Evolutionary conservation across 1,284 basidiomycete genomes (phyloP).

Genomic region (Irpex sp.): DNA sequence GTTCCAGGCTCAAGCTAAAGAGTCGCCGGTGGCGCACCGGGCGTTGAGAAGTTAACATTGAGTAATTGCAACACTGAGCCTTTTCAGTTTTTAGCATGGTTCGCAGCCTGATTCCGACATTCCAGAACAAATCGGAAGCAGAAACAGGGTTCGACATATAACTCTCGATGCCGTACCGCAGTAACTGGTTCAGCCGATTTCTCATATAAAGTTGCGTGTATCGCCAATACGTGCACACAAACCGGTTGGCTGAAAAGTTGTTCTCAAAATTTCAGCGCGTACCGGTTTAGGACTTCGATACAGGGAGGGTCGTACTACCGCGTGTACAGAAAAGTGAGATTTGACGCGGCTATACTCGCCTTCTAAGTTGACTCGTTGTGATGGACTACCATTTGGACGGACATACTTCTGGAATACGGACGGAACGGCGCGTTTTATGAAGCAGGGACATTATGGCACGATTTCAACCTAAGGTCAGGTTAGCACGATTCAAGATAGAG

Average conservation of each 20-base stretch:
- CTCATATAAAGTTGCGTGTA: neutral
- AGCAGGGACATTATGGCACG: conserved; percentile 10
- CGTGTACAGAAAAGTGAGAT: neutral
- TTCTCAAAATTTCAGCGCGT: neutral
- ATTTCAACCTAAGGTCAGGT: conserved; percentile 15
- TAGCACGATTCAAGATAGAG: neutral
- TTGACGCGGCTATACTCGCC: neutral
- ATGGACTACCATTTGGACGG: neutral
- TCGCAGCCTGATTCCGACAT: neutral
- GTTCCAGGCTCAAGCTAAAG: neutral
- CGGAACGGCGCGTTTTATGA: neutral
- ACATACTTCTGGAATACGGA: neutral
- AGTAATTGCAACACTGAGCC: neutral
- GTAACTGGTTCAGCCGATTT: neutral
- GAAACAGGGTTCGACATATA: neutral
- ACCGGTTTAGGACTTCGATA: neutral
- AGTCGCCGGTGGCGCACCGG: neutral
- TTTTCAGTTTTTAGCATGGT: neutral
- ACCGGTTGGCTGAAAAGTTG: neutral
- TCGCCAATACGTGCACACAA: neutral
- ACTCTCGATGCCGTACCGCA: neutral
- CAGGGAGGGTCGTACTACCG: neutral
- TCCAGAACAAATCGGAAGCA: neutral
- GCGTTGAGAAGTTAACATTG: neutral
- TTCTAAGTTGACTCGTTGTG: neutral